phyloP scores from a whole-genome alignment of 2,329 filamentous ascomycete genomes.

The Fusarium incarnatum region DNA sequence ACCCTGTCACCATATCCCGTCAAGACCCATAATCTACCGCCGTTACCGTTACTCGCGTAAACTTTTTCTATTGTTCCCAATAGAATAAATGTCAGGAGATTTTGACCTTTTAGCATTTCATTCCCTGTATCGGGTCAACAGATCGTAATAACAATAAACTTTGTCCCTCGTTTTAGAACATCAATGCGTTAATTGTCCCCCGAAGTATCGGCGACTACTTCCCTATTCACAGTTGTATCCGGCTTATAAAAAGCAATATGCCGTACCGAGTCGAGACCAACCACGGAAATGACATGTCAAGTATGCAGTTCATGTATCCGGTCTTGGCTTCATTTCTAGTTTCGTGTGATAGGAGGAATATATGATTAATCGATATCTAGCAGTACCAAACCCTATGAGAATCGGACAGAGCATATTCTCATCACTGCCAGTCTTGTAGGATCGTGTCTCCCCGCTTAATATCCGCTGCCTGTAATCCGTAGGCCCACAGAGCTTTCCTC shows the following conservation, averaged over 20 bases:
- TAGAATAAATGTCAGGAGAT: constrained; percentile 22
- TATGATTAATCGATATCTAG: background rate
- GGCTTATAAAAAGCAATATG: constrained; percentile 13
- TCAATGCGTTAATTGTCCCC: background rate
- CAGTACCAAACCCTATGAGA: background rate
- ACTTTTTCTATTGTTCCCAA: constrained; percentile 1
- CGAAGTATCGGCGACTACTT: background rate
- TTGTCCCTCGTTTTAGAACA: background rate
- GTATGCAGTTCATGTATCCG: background rate
- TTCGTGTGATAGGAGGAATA: background rate
- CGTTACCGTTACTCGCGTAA: constrained; percentile 23
- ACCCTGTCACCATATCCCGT: constrained; percentile 17
- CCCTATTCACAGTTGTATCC: background rate
- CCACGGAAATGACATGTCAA: background rate
- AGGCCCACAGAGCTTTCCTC: constrained; percentile 49
- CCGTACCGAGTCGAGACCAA: background rate
- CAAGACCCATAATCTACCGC: constrained; percentile 27
- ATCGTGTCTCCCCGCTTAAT: constrained; percentile 46
- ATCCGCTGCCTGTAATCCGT: constrained; percentile 43
- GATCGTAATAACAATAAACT: constrained; percentile 3
- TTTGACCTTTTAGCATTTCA: constrained; percentile 2
- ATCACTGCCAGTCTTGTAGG: constrained; percentile 46
- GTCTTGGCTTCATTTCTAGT: background rate
- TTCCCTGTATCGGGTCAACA: constrained; percentile 2
- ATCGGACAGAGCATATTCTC: background rate